These are phyloP conservation scores for Rheum nobile DNA, from an alignment of 148 eudicot species.

Conservation along the genomic window DNA sequence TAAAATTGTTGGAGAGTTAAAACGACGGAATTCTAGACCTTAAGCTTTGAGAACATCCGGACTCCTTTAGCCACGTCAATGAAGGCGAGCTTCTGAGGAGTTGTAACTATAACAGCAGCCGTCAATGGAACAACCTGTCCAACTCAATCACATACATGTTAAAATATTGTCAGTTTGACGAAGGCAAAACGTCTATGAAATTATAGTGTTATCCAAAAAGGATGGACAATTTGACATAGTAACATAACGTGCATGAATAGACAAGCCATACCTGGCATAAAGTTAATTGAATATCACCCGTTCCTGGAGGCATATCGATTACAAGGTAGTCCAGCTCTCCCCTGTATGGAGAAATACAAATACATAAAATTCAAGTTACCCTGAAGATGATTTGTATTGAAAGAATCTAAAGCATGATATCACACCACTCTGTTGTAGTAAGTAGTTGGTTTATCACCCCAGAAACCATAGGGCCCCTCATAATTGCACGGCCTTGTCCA, in stretches of 20 bases:
- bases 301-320: slow-evolving; percentile 99
- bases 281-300: slow-evolving; percentile 96
- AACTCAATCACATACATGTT: slow-evolving; percentile 8
- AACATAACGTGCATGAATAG: no score
- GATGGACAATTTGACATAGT: not conserved
- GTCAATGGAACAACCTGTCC: slow-evolving; percentile 88
- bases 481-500: slow-evolving; percentile 98
- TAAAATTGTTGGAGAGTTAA: not conserved
- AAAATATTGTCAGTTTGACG: not conserved
- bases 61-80: slow-evolving; percentile 99
- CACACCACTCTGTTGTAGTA: slow-evolving; percentile 90
- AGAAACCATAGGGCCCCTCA: slow-evolving; percentile 99
- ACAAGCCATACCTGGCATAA: slow-evolving; percentile 67
- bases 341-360: slow-evolving; percentile 28
- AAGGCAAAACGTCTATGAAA: not conserved
- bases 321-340: slow-evolving; percentile 98
- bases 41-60: slow-evolving; percentile 97
- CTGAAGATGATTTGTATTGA: not conserved
- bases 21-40: slow-evolving; percentile 29
- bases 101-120: slow-evolving; percentile 98
- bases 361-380: not conserved
- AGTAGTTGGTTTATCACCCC: slow-evolving; percentile 94
- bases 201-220: not conserved
- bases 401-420: not conserved
- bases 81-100: slow-evolving; percentile 95